Evolutionary conservation across 805 yeast genomes (phyloP).

Genomic region (Metschnikowia reukaufii): DNA sequence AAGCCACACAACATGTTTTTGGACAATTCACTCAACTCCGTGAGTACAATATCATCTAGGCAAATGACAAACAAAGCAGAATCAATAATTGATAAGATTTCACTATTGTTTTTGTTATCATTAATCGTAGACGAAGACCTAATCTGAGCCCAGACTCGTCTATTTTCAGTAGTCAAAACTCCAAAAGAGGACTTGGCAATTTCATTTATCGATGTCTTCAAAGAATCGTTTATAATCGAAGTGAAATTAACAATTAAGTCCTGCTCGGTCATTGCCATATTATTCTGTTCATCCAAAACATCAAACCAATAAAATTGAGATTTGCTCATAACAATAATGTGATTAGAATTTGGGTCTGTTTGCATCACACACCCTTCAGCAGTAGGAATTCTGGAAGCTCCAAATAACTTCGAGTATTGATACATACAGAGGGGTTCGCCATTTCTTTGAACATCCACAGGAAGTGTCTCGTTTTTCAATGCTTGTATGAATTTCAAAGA

Average conservation of each 20-base stretch:
- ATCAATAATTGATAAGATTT: conserved; percentile 74
- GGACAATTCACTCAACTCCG: conserved; percentile 62
- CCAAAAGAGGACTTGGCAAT: conserved; percentile 81
- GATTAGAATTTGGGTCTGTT: conserved; percentile 71
- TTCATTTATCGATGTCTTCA: conserved; percentile 50
- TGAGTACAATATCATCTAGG: conserved; percentile 72
- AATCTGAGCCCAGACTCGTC: conserved; percentile 82
- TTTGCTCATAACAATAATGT: conserved; percentile 76
- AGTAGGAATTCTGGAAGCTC: conserved; percentile 85
- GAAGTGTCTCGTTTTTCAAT: conserved; percentile 68
- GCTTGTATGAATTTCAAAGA: conserved; percentile 80
- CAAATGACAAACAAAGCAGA: conserved; percentile 81
- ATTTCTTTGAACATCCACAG: conserved; percentile 66
- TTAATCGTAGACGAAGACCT: conserved; percentile 48
- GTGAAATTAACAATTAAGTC: conserved; percentile 75
- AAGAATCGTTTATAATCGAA: conserved; percentile 74
- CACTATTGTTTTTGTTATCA: conserved; percentile 56
- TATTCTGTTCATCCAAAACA: conserved; percentile 72
- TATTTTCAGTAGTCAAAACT: conserved; percentile 83
- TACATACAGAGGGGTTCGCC: conserved; percentile 80
- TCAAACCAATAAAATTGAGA: conserved; percentile 96
- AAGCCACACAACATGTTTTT: conserved; percentile 88
- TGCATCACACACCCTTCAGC: conserved; percentile 80
- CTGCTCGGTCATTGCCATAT: conserved; percentile 69
- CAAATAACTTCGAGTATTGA: conserved; percentile 84